Evolutionary conservation across 257 asterid genomes (phyloP).

Genomic region (Schizonepeta tenuifolia): DNA sequence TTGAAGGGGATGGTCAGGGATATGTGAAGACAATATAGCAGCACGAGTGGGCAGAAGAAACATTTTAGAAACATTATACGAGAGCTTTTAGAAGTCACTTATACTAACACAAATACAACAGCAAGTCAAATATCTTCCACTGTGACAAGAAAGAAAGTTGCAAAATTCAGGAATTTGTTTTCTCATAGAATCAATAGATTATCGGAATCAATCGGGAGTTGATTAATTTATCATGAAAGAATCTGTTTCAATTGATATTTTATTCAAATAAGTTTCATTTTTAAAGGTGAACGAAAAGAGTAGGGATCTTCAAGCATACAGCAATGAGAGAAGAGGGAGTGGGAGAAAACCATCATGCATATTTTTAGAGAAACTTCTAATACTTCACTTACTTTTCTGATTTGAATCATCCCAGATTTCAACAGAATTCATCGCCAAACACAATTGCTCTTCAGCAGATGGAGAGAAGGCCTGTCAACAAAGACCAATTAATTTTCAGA

Average conservation of each 20-base stretch:
- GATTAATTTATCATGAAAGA: background rate
- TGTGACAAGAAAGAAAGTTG: constrained; percentile 2
- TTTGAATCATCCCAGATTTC: constrained; percentile 41
- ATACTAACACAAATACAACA: constrained; percentile 10
- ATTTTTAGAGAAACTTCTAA: constrained; percentile 23
- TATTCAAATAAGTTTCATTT: constrained; percentile 27
- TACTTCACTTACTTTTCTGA: constrained; percentile 55
- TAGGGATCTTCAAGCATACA: constrained; percentile 8
- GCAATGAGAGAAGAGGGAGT: background rate
- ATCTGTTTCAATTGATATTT: background rate
- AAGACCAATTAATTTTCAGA: constrained; percentile 24
- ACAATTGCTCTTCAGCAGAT: constrained; percentile 62
- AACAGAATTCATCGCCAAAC: constrained; percentile 58
- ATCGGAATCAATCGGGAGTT: too few relatives aligned
- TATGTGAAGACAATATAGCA: constrained; percentile 19
- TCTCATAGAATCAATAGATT: constrained; percentile 16
- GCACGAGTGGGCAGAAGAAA: background rate
- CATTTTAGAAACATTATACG: background rate
- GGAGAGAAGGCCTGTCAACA: constrained; percentile 77
- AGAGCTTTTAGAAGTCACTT: constrained; percentile 4
- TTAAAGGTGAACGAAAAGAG: background rate
- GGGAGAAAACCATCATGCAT: background rate
- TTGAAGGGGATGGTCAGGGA: constrained; percentile 30
- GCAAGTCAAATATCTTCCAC: constrained; percentile 17
- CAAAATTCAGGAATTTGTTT: background rate